Evolutionary conservation across 2,329 filamentous ascomycete genomes (phyloP), one percentile per base, ranked within the genome.

Genomic region (Tetracladium maxilliforme): DNA sequence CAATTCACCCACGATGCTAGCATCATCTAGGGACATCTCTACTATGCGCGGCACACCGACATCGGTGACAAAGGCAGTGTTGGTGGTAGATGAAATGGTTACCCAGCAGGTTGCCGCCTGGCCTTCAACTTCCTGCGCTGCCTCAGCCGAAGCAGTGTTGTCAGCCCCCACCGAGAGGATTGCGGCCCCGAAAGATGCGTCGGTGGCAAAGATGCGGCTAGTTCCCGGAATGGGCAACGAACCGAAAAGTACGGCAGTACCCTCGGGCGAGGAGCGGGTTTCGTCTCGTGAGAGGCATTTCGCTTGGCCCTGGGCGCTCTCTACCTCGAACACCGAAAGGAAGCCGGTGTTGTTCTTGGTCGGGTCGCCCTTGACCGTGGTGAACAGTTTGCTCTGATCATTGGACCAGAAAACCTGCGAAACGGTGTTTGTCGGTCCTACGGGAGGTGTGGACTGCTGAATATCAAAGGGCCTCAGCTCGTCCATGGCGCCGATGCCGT

Each of bases 361-460:
- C 0, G 63, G 63, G 27, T 72, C 54, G 2, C 70, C 70, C 44
- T 77, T 77, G 20, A 75, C 66, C 2, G 63, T 70, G 0, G 62
- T 54, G 25, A 64, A 55, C 1, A 77, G 47, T 3, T 45, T 53
- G 0, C 41, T 47, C 32, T 66, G 55, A 26, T 75, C 66, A 0
- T 43, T 43, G 1, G 63, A 66, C 46, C 73, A 75, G 40, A 72
- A 65, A 0, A 59, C 52, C 6, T 75, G 67, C 0, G 69, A 71
- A 4, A 74, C 54, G 0, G 64, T 71, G 42, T 71, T 70, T 3
- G 49, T 44, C 0, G 70, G 68, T 0, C 69, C 70, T 0, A 49
- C 42, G 0, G 71, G 68, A 1, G 71, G 70, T 0, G 63, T 72
- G 0, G 55, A 58, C 38, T 75, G 70, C 2, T 47, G 43, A 2